These are phyloP conservation scores for Cudoniella acicularis DNA, from an alignment of 495 filamentous ascomycete genomes.

Conservation along the genomic window DNA sequence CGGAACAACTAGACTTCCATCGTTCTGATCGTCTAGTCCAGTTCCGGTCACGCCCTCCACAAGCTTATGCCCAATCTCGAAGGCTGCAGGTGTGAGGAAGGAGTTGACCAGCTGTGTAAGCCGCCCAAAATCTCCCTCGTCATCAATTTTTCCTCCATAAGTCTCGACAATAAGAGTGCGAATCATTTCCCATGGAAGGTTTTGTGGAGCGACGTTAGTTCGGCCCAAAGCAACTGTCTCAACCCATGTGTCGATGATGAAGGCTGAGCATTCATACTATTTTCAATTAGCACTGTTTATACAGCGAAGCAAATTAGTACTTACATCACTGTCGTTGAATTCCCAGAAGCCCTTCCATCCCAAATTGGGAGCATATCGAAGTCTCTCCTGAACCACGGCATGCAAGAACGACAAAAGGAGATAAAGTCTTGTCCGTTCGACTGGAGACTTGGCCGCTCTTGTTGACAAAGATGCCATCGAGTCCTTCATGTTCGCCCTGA, in stretches of 20 bases:
- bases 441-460: constrained; percentile 75
- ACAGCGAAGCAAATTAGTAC: constrained; percentile 32
- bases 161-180: constrained; percentile 87
- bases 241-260: constrained; percentile 95
- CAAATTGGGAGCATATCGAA: constrained; percentile 90
- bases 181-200: constrained; percentile 97
- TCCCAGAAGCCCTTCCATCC: constrained; percentile 99
- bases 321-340: constrained; percentile 98
- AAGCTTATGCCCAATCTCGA: constrained; percentile 86
- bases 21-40: constrained; percentile 34
- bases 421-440: constrained; percentile 89
- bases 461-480: constrained; percentile 78
- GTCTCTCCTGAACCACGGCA: constrained; percentile 90
- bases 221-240: constrained; percentile 75
- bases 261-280: constrained; percentile 94
- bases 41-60: constrained; percentile 54
- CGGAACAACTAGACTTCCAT: constrained; percentile 69
- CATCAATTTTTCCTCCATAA: constrained; percentile 97
- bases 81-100: constrained; percentile 81
- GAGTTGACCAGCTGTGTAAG: constrained; percentile 67
- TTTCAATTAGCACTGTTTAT: constrained; percentile 29
- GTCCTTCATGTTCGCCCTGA: constrained; percentile 98
- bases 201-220: constrained; percentile 86
- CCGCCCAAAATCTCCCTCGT: constrained; percentile 76
- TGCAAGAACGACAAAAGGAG: constrained; percentile 91